phyloP scores from a whole-genome alignment of 306 rosid genomes.

The Prunus campanulata region DNA sequence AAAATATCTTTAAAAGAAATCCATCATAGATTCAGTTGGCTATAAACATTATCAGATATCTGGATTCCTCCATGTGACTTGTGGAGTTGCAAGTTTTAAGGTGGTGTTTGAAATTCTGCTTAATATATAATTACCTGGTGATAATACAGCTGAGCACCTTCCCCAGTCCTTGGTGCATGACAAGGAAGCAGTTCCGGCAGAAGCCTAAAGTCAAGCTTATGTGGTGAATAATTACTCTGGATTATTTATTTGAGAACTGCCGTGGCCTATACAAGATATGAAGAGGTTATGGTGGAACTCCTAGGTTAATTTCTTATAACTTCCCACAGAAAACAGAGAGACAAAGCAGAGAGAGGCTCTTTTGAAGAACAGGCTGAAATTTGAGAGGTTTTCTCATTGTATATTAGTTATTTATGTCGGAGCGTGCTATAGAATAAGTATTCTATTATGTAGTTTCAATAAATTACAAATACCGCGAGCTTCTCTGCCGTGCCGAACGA shows the following conservation, averaged over 20 bases:
- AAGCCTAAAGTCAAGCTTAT: slow-evolving; percentile 53
- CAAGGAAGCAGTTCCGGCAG: slow-evolving; percentile 59
- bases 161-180: slow-evolving; percentile 75
- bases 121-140: slow-evolving; percentile 8
- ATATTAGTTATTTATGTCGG: neutral
- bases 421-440: neutral
- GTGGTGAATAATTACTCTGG: slow-evolving; percentile 44
- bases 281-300: neutral
- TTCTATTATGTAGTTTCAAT: neutral
- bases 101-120: neutral
- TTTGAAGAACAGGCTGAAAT: neutral
- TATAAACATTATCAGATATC: neutral
- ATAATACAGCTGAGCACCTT: slow-evolving; percentile 74
- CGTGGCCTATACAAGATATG: neutral
- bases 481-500: neutral
- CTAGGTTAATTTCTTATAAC: neutral
- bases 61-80: neutral
- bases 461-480: neutral
- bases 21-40: neutral
- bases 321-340: neutral
- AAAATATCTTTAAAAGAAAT: slow-evolving; percentile 1
- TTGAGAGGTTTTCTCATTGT: neutral
- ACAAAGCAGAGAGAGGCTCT: neutral
- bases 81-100: neutral
- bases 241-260: neutral